Conservation (phyloP, 2,329 filamentous ascomycete genomes). For the Pseudocercospora fijiensis region DNA sequence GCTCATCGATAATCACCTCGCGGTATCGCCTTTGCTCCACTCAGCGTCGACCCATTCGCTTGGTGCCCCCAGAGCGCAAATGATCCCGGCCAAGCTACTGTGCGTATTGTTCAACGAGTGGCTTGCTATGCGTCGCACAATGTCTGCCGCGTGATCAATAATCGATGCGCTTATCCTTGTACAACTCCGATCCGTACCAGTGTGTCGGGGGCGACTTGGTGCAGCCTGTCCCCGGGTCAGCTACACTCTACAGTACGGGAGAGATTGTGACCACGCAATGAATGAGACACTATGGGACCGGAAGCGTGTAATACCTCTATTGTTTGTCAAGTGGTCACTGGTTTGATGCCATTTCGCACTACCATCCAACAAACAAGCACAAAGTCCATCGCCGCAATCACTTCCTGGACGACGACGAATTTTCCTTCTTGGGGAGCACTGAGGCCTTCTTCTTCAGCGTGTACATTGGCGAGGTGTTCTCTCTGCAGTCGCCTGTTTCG, state of each 20-base stretch:
- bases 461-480: constrained; percentile 20
- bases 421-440: constrained; percentile 18
- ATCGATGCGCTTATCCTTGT: neutral
- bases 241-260: neutral
- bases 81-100: neutral
- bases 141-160: neutral
- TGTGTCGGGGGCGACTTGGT: neutral
- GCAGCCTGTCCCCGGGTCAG: constrained; percentile 14
- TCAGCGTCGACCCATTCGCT: neutral
- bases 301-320: constrained; percentile 10
- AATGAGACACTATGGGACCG: constrained; percentile 1
- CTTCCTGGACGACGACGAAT: constrained; percentile 8
- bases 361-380: neutral
- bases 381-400: neutral
- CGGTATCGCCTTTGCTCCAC: neutral
- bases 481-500: constrained; percentile 26
- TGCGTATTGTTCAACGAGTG: neutral
- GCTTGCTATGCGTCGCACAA: neutral
- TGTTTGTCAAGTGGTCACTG: constrained; percentile 10
- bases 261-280: neutral
- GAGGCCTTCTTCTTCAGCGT: constrained; percentile 24
- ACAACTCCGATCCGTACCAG: neutral
- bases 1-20: neutral
- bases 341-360: neutral
- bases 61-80: neutral